A percentile compares a stretch with the other conserved stretches of the same genome.
These are phyloP conservation scores for Nicotiana attenuata DNA, from an alignment of 257 asterid species.

Conservation along the genomic window DNA sequence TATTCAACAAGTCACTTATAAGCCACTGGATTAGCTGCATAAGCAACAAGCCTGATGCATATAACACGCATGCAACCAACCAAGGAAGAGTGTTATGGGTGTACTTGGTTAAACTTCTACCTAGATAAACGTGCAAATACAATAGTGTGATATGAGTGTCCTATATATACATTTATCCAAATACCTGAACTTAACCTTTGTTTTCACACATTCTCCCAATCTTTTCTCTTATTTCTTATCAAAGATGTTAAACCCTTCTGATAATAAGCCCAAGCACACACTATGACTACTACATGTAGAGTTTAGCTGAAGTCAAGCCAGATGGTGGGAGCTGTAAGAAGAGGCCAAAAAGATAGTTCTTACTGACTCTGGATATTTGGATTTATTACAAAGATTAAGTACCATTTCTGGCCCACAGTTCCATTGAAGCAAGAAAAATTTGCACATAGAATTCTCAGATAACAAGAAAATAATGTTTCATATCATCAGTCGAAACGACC, in stretches of 20 bases:
- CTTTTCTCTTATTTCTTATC: background rate
- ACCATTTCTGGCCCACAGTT: background rate
- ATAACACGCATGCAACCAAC: background rate
- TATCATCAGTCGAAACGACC: conserved; percentile 11
- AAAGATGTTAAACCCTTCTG: background rate
- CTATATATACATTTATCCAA: background rate
- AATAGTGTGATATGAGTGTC: background rate
- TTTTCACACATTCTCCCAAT: background rate
- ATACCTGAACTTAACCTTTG: background rate
- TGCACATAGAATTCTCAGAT: background rate
- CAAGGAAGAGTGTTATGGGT: background rate
- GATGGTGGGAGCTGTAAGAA: background rate
- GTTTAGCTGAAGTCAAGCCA: background rate
- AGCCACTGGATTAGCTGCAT: background rate
- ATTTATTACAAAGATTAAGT: background rate
- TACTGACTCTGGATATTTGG: background rate
- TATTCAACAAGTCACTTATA: background rate
- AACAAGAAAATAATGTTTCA: conserved; percentile 1
- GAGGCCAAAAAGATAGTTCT: background rate
- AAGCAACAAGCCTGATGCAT: background rate
- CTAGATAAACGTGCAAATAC: background rate
- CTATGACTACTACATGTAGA: background rate
- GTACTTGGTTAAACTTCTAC: background rate
- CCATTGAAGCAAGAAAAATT: background rate
- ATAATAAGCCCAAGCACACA: background rate